These are phyloP conservation scores for Sutorius australiensis DNA, from an alignment of 768 basidiomycete species.

Conservation along the genomic window DNA sequence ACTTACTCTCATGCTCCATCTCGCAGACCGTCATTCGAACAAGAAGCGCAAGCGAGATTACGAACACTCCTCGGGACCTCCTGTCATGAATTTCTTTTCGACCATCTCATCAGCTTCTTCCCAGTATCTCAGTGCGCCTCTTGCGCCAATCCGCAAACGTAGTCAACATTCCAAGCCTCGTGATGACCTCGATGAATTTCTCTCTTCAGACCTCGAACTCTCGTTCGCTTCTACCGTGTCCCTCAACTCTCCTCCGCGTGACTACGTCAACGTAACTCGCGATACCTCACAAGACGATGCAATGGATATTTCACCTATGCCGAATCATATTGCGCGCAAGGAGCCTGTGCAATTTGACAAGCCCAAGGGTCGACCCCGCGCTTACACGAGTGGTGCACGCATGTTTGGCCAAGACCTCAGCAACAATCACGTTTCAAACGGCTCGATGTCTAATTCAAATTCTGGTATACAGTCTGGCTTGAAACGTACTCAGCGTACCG, in stretches of 20 bases:
- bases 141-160: slow-evolving; percentile 46
- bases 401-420: slow-evolving; percentile 74
- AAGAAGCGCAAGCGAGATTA: slow-evolving; percentile 45
- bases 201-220: slow-evolving; percentile 73
- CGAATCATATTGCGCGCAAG: slow-evolving; percentile 26
- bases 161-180: slow-evolving; percentile 41
- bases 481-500: slow-evolving; percentile 60
- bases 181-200: slow-evolving; percentile 61
- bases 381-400: slow-evolving; percentile 61
- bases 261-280: slow-evolving; percentile 41
- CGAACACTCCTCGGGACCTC: slow-evolving; percentile 26
- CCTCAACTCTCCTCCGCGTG: slow-evolving; percentile 63
- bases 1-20: slow-evolving; percentile 35
- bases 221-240: slow-evolving; percentile 85
- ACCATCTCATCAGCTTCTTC: slow-evolving; percentile 38
- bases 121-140: slow-evolving; percentile 40
- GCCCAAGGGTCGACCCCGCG: slow-evolving; percentile 50
- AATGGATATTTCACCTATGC: slow-evolving; percentile 83
- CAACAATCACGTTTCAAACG: slow-evolving; percentile 43
- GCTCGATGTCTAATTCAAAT: slow-evolving; percentile 25
- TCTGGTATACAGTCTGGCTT: slow-evolving; percentile 36
- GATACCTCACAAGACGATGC: slow-evolving; percentile 53
- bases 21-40: slow-evolving; percentile 39
- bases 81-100: slow-evolving; percentile 56
- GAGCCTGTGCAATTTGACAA: slow-evolving; percentile 29